A percentile compares a stretch with the other conserved stretches of the same genome.
Evolutionary conservation across 1,284 basidiomycete genomes (phyloP).

Genomic region (Pseudozyma sp.): DNA sequence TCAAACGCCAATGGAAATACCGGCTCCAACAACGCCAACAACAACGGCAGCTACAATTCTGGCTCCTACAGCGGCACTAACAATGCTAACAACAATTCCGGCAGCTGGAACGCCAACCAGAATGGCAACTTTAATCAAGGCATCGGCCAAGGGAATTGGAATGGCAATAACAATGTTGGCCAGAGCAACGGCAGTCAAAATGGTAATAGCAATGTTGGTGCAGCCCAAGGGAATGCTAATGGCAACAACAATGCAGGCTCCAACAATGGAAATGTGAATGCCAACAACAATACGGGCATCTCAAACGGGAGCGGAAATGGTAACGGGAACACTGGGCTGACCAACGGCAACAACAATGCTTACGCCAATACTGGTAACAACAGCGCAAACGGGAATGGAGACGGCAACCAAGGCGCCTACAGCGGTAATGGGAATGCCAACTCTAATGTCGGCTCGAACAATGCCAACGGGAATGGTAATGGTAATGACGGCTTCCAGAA

Average conservation of each 20-base stretch:
- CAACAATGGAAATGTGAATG: not conserved
- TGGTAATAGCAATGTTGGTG: slow-evolving; percentile 8
- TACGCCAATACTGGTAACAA: slow-evolving; percentile 4
- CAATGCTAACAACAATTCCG: slow-evolving; percentile 9
- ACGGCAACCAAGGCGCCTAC: not conserved
- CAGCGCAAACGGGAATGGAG: not conserved
- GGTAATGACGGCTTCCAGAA: not conserved
- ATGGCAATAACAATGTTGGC: slow-evolving; percentile 15
- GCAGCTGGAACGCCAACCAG: slow-evolving; percentile 8
- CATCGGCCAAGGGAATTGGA: not conserved
- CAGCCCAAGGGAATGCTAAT: not conserved
- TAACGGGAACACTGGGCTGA: not conserved
- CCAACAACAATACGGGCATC: not conserved
- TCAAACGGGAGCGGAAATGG: not conserved
- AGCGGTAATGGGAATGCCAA: slow-evolving; percentile 10
- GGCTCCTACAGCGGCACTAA: slow-evolving; percentile 9
- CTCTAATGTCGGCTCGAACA: slow-evolving; percentile 1
- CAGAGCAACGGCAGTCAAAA: slow-evolving; percentile 4
- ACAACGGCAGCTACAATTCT: slow-evolving; percentile 10
- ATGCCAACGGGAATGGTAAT: slow-evolving; percentile 7
- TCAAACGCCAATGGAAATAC: slow-evolving; percentile 4
- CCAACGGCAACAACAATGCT: slow-evolving; percentile 1
- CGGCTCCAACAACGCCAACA: slow-evolving; percentile 9
- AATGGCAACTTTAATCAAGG: slow-evolving; percentile 18
- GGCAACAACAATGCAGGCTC: not conserved